A percentile compares a stretch with the other conserved stretches of the same genome.
These are phyloP conservation scores for Haberlea rhodopensis DNA, from an alignment of 257 asterid species.

Conservation along the genomic window DNA sequence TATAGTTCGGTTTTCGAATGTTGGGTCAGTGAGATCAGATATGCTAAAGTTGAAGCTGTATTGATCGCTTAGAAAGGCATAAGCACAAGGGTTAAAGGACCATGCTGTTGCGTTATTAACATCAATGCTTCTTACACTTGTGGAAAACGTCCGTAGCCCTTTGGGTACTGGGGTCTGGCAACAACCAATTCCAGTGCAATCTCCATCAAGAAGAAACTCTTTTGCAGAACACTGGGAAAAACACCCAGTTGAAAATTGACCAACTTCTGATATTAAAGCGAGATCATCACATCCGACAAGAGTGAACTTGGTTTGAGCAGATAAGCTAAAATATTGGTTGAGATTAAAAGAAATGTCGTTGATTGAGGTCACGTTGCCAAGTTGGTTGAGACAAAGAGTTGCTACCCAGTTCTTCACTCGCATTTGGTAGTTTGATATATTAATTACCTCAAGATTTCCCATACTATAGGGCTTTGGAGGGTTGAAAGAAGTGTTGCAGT, in stretches of 20 bases:
- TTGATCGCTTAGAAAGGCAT: conserved; percentile 37
- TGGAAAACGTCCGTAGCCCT: conserved; percentile 24
- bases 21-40: conserved; percentile 28
- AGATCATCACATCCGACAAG: conserved; percentile 42
- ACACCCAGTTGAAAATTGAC: conserved; percentile 31
- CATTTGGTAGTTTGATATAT: no score
- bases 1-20: conserved; percentile 21
- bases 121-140: neutral
- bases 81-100: conserved; percentile 34
- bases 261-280: conserved; percentile 8
- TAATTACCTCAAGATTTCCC: no score
- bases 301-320: conserved; percentile 4
- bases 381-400: no score
- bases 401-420: no score
- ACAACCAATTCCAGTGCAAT: conserved; percentile 43
- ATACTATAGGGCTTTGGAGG: no score
- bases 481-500: no score
- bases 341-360: no score
- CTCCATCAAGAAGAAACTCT: conserved; percentile 26
- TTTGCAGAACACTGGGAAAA: conserved; percentile 24
- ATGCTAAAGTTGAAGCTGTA: conserved; percentile 25
- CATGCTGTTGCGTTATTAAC: conserved; percentile 20
- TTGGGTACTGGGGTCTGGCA: conserved; percentile 40
- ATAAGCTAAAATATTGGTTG: no score
- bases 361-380: no score